phyloP scores from a whole-genome alignment of 805 yeast genomes.

The Maudiozyma pseudohumilis region DNA sequence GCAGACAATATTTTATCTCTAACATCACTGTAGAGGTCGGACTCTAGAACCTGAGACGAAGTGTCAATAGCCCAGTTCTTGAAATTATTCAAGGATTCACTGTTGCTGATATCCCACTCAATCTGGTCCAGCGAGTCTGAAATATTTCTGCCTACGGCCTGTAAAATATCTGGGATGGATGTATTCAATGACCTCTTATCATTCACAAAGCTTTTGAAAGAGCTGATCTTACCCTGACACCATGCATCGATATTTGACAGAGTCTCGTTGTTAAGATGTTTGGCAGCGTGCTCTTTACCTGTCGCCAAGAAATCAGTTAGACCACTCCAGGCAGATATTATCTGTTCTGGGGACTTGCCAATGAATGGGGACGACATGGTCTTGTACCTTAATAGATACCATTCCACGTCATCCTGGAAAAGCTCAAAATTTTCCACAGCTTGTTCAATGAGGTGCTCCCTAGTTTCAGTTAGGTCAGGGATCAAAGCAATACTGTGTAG shows the following conservation, averaged over 20 bases:
- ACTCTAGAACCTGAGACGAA: slow-evolving; percentile 6
- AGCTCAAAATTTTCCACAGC: slow-evolving; percentile 30
- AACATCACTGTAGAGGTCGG: slow-evolving; percentile 7
- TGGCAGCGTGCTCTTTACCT: slow-evolving; percentile 21
- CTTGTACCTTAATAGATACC: slow-evolving; percentile 28
- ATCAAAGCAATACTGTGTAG: slow-evolving; percentile 35
- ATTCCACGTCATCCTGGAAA: slow-evolving; percentile 32
- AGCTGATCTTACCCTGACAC: slow-evolving; percentile 37
- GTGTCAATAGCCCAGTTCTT: slow-evolving; percentile 31
- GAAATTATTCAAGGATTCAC: slow-evolving; percentile 3
- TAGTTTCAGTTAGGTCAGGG: slow-evolving; percentile 27
- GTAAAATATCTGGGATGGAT: no score
- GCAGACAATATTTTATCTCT: slow-evolving; percentile 5
- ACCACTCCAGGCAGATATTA: slow-evolving; percentile 20
- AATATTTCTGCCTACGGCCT: no score
- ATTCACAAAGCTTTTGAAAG: no score
- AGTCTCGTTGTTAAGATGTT: slow-evolving; percentile 35
- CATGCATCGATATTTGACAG: slow-evolving; percentile 37
- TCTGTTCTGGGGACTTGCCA: slow-evolving; percentile 27
- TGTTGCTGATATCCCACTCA: no score
- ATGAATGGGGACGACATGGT: slow-evolving; percentile 30
- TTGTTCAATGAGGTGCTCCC: slow-evolving; percentile 28
- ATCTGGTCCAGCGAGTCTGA: no score
- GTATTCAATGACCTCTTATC: no score
- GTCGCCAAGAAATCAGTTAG: slow-evolving; percentile 6